phyloP scores from a whole-genome alignment of 2,329 filamentous ascomycete genomes.

The Hymenoscyphus salicellus region DNA sequence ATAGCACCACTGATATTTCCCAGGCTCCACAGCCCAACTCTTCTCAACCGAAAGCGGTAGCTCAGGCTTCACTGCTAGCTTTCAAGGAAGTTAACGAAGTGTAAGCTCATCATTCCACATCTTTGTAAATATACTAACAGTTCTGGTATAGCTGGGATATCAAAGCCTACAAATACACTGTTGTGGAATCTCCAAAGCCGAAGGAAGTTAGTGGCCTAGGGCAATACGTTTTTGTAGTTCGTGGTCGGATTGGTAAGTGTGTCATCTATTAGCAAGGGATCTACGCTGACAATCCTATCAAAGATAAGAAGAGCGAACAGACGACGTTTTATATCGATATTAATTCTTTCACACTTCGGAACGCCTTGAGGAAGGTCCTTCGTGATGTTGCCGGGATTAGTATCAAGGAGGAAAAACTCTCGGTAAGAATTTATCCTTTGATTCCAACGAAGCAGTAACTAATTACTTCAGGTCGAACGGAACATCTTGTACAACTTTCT shows the following conservation, averaged over 20 bases:
- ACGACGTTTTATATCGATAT: constrained; percentile 33
- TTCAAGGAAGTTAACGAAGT: constrained; percentile 27
- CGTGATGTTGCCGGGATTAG: constrained; percentile 26
- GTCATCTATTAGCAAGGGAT: background rate
- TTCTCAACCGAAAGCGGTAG: constrained; percentile 11
- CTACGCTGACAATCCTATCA: constrained; percentile 5
- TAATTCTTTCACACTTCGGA: constrained; percentile 36
- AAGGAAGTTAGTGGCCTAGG: constrained; percentile 10
- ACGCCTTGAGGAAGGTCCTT: constrained; percentile 33
- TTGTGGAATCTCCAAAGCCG: constrained; percentile 11
- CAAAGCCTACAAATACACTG: constrained; percentile 19
- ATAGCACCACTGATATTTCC: background rate
- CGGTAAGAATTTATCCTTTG: constrained; percentile 20
- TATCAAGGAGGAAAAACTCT: constrained; percentile 30
- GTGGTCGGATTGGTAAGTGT: constrained; percentile 14
- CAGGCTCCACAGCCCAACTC: background rate
- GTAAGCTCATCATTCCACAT: constrained; percentile 14
- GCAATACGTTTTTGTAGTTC: constrained; percentile 22
- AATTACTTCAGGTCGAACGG: constrained; percentile 17
- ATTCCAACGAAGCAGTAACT: constrained; percentile 9
- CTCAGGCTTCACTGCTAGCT: constrained; percentile 21
- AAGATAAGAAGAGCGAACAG: constrained; percentile 22
- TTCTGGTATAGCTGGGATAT: constrained; percentile 21
- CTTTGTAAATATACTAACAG: constrained; percentile 10
- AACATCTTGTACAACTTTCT: constrained; percentile 20